phyloP scores from a whole-genome alignment of 192 early-diverging fungal species.

The Diversispora epigaea region DNA sequence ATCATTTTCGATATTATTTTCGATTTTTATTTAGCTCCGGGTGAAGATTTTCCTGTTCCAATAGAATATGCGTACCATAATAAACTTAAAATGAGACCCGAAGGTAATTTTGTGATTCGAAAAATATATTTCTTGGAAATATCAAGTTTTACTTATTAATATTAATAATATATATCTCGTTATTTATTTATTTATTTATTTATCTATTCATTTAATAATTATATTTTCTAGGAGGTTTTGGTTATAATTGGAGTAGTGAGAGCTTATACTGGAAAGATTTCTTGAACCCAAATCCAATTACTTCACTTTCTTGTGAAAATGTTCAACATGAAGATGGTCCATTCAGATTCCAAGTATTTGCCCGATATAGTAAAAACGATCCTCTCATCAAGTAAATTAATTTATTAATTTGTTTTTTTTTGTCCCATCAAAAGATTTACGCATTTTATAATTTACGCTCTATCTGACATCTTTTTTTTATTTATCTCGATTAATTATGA shows the following conservation, averaged over 20 bases:
- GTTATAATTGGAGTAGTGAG: slow-evolving; percentile 82
- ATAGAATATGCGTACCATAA: slow-evolving; percentile 83
- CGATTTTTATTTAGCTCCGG: slow-evolving; percentile 54
- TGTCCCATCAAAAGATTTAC: neutral
- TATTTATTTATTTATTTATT: neutral
- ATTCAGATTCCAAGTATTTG: slow-evolving; percentile 73
- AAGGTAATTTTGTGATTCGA: slow-evolving; percentile 45
- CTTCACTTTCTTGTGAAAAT: slow-evolving; percentile 41
- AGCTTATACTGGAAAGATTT: slow-evolving; percentile 84
- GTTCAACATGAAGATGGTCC: slow-evolving; percentile 43
- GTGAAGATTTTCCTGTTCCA: slow-evolving; percentile 82
- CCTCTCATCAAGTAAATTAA: slow-evolving; percentile 40
- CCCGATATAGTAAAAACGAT: slow-evolving; percentile 50
- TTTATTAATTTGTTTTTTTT: too few relatives aligned
- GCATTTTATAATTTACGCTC: neutral
- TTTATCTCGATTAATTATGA: neutral
- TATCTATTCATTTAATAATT: slow-evolving; percentile 20
- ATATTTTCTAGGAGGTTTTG: slow-evolving; percentile 57
- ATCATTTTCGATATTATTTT: neutral
- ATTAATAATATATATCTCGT: neutral
- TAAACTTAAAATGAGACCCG: slow-evolving; percentile 76
- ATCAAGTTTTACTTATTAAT: neutral
- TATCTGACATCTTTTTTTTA: neutral
- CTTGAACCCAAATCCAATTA: slow-evolving; percentile 42
- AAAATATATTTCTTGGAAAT: neutral